Evolutionary conservation across 495 filamentous ascomycete genomes (phyloP), one percentile per base, ranked within the genome.

Genomic region (Penicillium diatomitis): DNA sequence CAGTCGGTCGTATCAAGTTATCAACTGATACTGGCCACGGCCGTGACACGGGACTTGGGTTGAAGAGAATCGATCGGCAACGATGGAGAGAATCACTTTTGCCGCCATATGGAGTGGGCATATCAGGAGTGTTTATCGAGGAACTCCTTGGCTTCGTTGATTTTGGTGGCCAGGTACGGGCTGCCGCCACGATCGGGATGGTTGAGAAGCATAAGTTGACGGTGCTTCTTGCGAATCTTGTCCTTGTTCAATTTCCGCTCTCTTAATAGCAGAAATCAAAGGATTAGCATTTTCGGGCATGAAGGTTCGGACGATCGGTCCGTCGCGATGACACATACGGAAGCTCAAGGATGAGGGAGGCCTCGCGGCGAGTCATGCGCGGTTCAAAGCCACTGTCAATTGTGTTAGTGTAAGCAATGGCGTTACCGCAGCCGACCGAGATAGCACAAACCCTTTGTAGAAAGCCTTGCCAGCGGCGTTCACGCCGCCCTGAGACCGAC

Each of bases 101-200:
- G 20, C 20, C 20, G 20, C 38, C 9, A 43, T 27, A 11, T n/a
- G 8, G 32, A 10, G 36, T 41, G 5, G 37, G 28, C 20, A 41
- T 44, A 41, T 55, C 54, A 72, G 32, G 46, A 46, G 37, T 70
- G 58, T 72, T 96, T 97, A 66, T 97, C 91, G 58, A 97, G 62
- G 54, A 96, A 84, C 65, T 97, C 91, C 46, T 97, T 97, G 37
- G 91, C 91, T 67, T 97, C 91, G 67, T 97, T 97, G 64, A 97
- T 86, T 65, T 98, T 98, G 40, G 89, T 95, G 6, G 92, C 92
- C 47, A 98, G 65, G 66, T 96, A 99, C 32, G 92, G 92, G 64
- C 90, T 96, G 12, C 92, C 92, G 45, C 92, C 92, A 53, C 92
- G 87, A 69, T 99, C 92, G 32, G 92, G 92, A 69, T 99, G 92